Evolutionary conservation across 805 yeast genomes (phyloP).

Genomic region (Nakazawaea molendinolei): DNA sequence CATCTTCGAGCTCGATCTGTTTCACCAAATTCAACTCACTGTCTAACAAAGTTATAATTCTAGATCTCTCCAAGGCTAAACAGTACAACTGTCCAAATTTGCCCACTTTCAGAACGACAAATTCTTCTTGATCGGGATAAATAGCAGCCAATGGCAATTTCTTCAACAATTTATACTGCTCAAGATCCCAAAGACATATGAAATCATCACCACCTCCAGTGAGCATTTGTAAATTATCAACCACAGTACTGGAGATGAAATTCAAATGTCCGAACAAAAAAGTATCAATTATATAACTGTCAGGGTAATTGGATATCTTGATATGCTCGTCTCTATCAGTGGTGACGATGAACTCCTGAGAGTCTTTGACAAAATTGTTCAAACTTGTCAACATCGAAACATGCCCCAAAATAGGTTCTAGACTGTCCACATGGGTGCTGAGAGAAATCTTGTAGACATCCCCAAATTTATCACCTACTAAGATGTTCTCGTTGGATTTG

Average conservation of each 20-base stretch:
- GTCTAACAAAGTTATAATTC: slow-evolving; percentile 19
- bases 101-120: slow-evolving; percentile 14
- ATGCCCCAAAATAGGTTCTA: slow-evolving; percentile 81
- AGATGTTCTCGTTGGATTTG: slow-evolving; percentile 39
- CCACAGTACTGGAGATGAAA: slow-evolving; percentile 63
- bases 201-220: slow-evolving; percentile 91
- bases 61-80: slow-evolving; percentile 28
- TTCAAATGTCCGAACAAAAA: slow-evolving; percentile 85
- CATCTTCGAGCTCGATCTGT: slow-evolving; percentile 1
- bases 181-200: slow-evolving; percentile 78
- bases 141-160: slow-evolving; percentile 41
- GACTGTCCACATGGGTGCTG: slow-evolving; percentile 20
- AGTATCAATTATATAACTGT: slow-evolving; percentile 67
- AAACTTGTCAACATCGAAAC: slow-evolving; percentile 94
- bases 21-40: neutral
- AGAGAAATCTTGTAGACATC: slow-evolving; percentile 71
- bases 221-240: slow-evolving; percentile 45
- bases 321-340: slow-evolving; percentile 97
- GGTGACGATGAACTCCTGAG: slow-evolving; percentile 55
- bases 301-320: slow-evolving; percentile 74
- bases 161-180: slow-evolving; percentile 30
- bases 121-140: neutral
- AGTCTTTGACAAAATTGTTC: slow-evolving; percentile 33
- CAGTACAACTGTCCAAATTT: slow-evolving; percentile 29
- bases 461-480: slow-evolving; percentile 93